A percentile compares a stretch with the other conserved stretches of the same genome.
phyloP scores from a whole-genome alignment of 371 early-diverging fungal species.

The Parasitella parasitica region DNA sequence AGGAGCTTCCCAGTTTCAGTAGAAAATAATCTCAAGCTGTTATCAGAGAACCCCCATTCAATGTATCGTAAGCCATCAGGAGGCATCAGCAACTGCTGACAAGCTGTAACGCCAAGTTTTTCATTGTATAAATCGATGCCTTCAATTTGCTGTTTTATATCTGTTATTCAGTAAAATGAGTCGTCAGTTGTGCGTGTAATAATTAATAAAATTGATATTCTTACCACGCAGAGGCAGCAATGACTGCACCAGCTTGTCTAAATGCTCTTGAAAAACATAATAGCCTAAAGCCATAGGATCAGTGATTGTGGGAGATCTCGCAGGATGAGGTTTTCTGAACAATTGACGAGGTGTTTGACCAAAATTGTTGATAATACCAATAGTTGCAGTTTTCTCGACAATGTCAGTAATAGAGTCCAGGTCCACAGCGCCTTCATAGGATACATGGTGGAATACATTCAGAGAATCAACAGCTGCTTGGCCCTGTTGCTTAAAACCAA shows the following conservation, averaged over 20 bases:
- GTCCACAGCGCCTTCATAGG: constrained; percentile 92
- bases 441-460: constrained; percentile 89
- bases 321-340: constrained; percentile 79
- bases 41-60: constrained; percentile 77
- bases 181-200: no score
- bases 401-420: constrained; percentile 87
- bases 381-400: constrained; percentile 86
- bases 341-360: constrained; percentile 91
- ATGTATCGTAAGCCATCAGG: constrained; percentile 61
- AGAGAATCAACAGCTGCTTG: constrained; percentile 76
- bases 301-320: constrained; percentile 33
- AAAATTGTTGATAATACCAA: constrained; percentile 93
- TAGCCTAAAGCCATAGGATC: constrained; percentile 40
- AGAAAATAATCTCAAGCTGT: constrained; percentile 61
- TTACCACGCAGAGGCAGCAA: constrained; percentile 56
- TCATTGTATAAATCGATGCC: constrained; percentile 52
- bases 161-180: no score
- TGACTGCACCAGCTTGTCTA: constrained; percentile 60
- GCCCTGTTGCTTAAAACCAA: constrained; percentile 90
- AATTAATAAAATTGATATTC: not conserved
- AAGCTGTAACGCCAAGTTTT: constrained; percentile 48
- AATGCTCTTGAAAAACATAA: constrained; percentile 53
- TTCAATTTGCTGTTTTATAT: constrained; percentile 57
- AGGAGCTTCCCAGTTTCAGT: constrained; percentile 64
- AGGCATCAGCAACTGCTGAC: constrained; percentile 55